These are phyloP conservation scores for Sordariomycetes sp. DNA, from an alignment of 2,329 filamentous ascomycete genomes.

Conservation along the genomic window DNA sequence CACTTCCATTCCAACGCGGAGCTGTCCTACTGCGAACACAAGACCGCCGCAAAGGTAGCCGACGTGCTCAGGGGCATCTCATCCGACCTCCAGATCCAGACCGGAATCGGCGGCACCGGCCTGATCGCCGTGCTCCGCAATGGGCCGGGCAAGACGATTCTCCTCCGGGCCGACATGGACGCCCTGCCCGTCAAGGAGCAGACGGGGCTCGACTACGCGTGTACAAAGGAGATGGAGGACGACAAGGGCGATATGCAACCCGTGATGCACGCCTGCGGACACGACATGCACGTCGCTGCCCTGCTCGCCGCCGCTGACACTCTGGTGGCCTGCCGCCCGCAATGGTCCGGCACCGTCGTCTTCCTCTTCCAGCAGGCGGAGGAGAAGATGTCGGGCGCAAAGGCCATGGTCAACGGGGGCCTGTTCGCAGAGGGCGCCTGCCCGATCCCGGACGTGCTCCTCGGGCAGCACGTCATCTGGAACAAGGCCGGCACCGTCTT, in stretches of 20 bases:
- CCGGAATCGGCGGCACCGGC: slow-evolving; percentile 45
- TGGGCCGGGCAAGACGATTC: slow-evolving; percentile 40
- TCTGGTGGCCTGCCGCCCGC: slow-evolving; percentile 27
- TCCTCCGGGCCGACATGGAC: slow-evolving; percentile 54
- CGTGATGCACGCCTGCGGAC: slow-evolving; percentile 60
- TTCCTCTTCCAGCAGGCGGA: slow-evolving; percentile 59
- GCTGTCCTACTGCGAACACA: slow-evolving; percentile 43
- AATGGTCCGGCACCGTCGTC: slow-evolving; percentile 54
- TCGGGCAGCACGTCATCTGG: slow-evolving; percentile 24
- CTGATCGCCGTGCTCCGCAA: slow-evolving; percentile 45
- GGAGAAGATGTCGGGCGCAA: slow-evolving; percentile 50
- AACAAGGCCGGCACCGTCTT: slow-evolving; percentile 19
- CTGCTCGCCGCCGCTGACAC: slow-evolving; percentile 44
- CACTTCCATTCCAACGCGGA: slow-evolving; percentile 49
- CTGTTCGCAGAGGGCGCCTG: slow-evolving; percentile 15
- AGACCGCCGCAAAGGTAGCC: slow-evolving; percentile 37
- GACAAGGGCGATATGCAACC: slow-evolving; percentile 35
- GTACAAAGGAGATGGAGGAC: slow-evolving; percentile 24
- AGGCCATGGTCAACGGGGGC: slow-evolving; percentile 25
- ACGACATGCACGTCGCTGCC: slow-evolving; percentile 53
- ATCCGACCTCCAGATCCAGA: slow-evolving; percentile 25
- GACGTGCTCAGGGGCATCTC: slow-evolving; percentile 20
- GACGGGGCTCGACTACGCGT: slow-evolving; percentile 42
- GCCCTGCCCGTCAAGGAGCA: slow-evolving; percentile 46
- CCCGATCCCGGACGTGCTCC: slow-evolving; percentile 20